phyloP scores from a whole-genome alignment of 1,284 basidiomycete genomes.

The Pisolithus thermaeus region DNA sequence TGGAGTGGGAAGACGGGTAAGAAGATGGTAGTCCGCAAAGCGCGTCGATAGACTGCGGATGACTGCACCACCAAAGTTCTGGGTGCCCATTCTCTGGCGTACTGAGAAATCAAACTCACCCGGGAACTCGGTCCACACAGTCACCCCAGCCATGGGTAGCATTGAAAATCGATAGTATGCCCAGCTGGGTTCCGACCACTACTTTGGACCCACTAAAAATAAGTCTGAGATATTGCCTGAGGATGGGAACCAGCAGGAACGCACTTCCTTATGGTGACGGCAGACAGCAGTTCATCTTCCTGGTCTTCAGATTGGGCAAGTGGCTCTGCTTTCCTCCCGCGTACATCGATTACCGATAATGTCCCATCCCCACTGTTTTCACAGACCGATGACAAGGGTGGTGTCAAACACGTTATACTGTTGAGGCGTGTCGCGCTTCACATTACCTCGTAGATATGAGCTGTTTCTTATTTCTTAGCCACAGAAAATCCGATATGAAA shows the following conservation, averaged over 20 bases:
- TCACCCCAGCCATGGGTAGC: slow-evolving; percentile 84
- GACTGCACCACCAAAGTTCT: slow-evolving; percentile 39
- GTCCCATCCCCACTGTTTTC: slow-evolving; percentile 80
- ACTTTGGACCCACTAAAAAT: slow-evolving; percentile 63
- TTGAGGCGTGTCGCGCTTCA: slow-evolving; percentile 19
- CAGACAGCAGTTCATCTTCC: slow-evolving; percentile 89
- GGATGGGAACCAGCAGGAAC: slow-evolving; percentile 14
- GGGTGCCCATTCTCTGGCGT: neutral
- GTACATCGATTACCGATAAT: slow-evolving; percentile 84
- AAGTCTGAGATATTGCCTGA: neutral
- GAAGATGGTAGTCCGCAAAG: slow-evolving; percentile 67
- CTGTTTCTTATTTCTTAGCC: slow-evolving; percentile 80
- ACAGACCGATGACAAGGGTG: slow-evolving; percentile 4
- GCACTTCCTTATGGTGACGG: slow-evolving; percentile 78
- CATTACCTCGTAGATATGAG: slow-evolving; percentile 77
- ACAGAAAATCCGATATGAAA: slow-evolving; percentile 92
- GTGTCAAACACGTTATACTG: neutral
- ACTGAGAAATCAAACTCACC: slow-evolving; percentile 38
- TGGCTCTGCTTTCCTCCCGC: slow-evolving; percentile 70
- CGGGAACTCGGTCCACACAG: slow-evolving; percentile 90
- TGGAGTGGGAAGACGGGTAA: slow-evolving; percentile 61
- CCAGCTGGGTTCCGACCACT: slow-evolving; percentile 86
- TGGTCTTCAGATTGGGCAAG: slow-evolving; percentile 87
- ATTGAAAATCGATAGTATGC: slow-evolving; percentile 90
- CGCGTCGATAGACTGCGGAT: slow-evolving; percentile 84